Evolutionary conservation across 2,329 filamentous ascomycete species (phyloP).

Genomic region (Arachnopeziza araneosa): DNA sequence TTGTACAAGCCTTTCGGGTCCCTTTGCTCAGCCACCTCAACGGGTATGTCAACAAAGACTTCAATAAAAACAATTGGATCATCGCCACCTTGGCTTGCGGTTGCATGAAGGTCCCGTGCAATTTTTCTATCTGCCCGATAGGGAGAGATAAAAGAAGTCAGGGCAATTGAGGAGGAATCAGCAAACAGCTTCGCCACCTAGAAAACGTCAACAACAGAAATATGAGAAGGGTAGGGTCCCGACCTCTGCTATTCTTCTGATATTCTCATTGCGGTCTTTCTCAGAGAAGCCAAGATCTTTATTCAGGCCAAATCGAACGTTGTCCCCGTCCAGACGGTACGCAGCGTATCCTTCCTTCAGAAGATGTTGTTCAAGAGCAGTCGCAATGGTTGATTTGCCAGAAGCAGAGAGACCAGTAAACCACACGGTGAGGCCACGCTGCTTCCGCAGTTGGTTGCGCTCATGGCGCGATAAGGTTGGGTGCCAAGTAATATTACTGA

Average conservation of each 20-base stretch:
- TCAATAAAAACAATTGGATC: slow-evolving; percentile 80
- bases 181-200: slow-evolving; percentile 93
- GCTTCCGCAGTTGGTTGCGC: slow-evolving; percentile 69
- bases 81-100: slow-evolving; percentile 49
- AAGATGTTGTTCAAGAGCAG: slow-evolving; percentile 93
- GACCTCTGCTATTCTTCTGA: slow-evolving; percentile 85
- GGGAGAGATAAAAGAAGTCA: slow-evolving; percentile 96
- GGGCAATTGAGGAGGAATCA: slow-evolving; percentile 77
- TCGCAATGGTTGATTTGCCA: slow-evolving; percentile 95
- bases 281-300: slow-evolving; percentile 95
- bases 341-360: slow-evolving; percentile 76
- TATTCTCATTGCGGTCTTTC: slow-evolving; percentile 94
- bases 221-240: slow-evolving; percentile 5
- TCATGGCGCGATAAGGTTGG: slow-evolving; percentile 68
- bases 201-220: background rate
- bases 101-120: slow-evolving; percentile 73
- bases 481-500: slow-evolving; percentile 88
- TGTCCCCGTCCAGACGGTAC: slow-evolving; percentile 96
- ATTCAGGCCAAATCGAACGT: slow-evolving; percentile 96
- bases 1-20: slow-evolving; percentile 98
- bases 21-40: slow-evolving; percentile 88
- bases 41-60: slow-evolving; percentile 85
- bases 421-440: slow-evolving; percentile 94
- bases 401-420: slow-evolving; percentile 94
- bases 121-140: slow-evolving; percentile 82